Base-by-base conservation (phyloP, 1,284 basidiomycete genomes). In the Pisolithus thermaeus region DNA sequence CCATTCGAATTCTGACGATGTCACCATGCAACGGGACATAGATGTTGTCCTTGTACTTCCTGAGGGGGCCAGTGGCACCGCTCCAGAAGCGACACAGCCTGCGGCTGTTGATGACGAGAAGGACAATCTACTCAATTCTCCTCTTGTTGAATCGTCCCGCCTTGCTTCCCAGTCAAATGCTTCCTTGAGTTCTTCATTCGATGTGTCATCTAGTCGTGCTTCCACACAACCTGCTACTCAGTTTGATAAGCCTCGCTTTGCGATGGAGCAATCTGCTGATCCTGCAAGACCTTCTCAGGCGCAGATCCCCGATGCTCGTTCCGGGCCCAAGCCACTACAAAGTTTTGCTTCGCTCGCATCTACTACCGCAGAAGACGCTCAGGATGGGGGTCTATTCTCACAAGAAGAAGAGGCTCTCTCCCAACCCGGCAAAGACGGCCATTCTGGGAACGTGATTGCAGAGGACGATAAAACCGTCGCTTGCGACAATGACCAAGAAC, bases 331-430 rank as follows among this genome's bases (percentile, higher is more conserved):
- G 46, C 68, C 70, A 3, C 58, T 76, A 48, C 70, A 74, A 61
- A 61, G 70, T 14, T 63, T 58, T 23, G 63, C 73, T 51, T 77
- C 76, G 12, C 65, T 70, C 42, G 72, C 78, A 7, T 72, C 79
- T 28, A 81, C 79, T 20, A 61, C 79, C 20, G 65, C 75, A 42
- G 73, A 78, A 59, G 66, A 75, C 54, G 72, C 73, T 40, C 68
- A 71, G 51, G 63, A 69, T 30, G 58, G 57, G 7, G 64, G 59
- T 5, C 48, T 68, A 12, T 67, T 62, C 49, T 64, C 64, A 12
- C 63, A 69, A 39, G 64, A 67, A 49, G 65, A 65, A 49, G 65
- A 65, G 36, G 28, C 22, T 30, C 27, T 35, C 12, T 42, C 49
- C 32, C 47, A 56, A 30, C 45, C 49, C 18, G 55, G 54, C 7